Evolutionary conservation across 352 stramenopile species (phyloP), one percentile per base, ranked within the genome.

Genomic region (Globisporangium splendens): DNA sequence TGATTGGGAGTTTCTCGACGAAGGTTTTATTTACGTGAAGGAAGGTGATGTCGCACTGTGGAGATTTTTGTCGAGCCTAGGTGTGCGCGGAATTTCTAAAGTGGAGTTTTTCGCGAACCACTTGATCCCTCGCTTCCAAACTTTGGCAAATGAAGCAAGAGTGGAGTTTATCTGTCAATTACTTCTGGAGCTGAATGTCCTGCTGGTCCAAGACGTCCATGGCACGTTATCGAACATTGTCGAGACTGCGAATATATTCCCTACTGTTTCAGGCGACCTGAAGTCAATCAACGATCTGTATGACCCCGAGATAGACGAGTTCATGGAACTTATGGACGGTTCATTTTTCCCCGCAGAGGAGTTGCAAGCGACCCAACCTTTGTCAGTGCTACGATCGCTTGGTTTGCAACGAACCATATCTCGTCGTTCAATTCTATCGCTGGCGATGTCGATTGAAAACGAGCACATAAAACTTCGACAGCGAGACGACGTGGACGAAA

Each of bases 221-320:
- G 74, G 72, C 17, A 71, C 66, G 35, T 56, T 89, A 22, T 61
- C 62, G 46, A 67, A 56, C 33, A 63, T 81, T 46, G 35, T 89
- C 2, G 74, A 87, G 48, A 75, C 48, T 33, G 59, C 71, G n/a
- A 52, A 58, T n/a, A 85, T 91, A 47, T 88, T 89, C 48, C 77
- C 79, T 13, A 74, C 78, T 38, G 71, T 80, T 58, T 69, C 59
- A 31, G 78, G 81, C 46, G 73, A 83, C 20, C 46, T 83, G 43
- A 85, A 78, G 33, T 65, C 64, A 12, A 87, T 91, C 64, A 66
- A 62, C 13, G 75, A 89, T 44, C 62, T 91, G 46, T 91, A 87
- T 39, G 81, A 91, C 38, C 81, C 81, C 31, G 81, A 91, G 41
- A 82, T 91, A 31, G 71, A 88, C 28, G 75, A 85, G 22, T 89